A percentile compares a stretch with the other conserved stretches of the same genome.
Evolutionary conservation across 116 monocot genomes (phyloP).

Genomic region (Cymodocea nodosa): DNA sequence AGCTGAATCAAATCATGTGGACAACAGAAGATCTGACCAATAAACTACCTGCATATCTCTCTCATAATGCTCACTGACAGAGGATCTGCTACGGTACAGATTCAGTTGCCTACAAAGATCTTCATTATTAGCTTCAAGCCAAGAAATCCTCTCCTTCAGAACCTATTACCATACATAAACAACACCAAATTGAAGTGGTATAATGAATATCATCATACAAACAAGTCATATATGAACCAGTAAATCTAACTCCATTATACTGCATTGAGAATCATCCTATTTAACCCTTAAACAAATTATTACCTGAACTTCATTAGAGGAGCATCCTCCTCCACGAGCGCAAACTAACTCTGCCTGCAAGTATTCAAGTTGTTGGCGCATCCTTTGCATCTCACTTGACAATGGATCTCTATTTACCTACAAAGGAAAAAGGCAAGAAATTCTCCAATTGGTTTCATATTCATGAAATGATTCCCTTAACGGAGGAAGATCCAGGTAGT

Average conservation of each 20-base stretch:
- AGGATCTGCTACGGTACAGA: slow-evolving; percentile 28
- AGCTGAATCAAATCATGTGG: neutral
- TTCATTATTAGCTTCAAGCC: slow-evolving; percentile 88
- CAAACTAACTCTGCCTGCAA: slow-evolving; percentile 86
- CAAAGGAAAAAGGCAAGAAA: slow-evolving; percentile 6
- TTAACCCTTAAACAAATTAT: neutral
- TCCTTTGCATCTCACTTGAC: slow-evolving; percentile 82
- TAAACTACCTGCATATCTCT: slow-evolving; percentile 45
- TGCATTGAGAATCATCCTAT: neutral
- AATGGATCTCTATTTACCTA: slow-evolving; percentile 95
- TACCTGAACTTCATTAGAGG: slow-evolving; percentile 76
- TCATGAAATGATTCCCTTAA: too few species aligned
- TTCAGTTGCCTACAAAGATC: slow-evolving; percentile 75
- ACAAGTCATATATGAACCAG: too few species aligned
- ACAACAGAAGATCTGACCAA: neutral
- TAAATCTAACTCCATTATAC: neutral
- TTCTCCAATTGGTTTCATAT: neutral
- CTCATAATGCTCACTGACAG: slow-evolving; percentile 28
- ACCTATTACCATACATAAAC: slow-evolving; percentile 27
- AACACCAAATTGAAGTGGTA: neutral
- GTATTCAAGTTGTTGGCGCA: slow-evolving; percentile 90
- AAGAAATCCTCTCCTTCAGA: slow-evolving; percentile 79
- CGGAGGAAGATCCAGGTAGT: neutral
- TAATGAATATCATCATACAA: too few species aligned
- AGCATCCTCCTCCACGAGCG: slow-evolving; percentile 51